Conservation (phyloP, 768 basidiomycete genomes). For the Candolleomyces efflorescens region DNA sequence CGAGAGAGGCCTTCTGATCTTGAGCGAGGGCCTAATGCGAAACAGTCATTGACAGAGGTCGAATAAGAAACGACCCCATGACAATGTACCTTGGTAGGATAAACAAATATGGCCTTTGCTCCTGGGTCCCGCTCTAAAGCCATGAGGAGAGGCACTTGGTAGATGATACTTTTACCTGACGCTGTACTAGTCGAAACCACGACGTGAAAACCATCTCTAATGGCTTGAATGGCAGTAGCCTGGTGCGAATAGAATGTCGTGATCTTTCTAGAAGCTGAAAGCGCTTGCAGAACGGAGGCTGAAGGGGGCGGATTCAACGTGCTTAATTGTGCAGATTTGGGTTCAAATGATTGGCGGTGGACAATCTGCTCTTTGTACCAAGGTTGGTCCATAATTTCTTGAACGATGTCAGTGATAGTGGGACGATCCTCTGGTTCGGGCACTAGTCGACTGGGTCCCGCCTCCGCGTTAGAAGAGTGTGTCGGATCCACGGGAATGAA, state of each 20-base stretch:
- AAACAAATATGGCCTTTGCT: conserved; percentile 78
- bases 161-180: conserved; percentile 85
- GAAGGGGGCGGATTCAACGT: conserved; percentile 56
- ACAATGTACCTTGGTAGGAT: conserved; percentile 77
- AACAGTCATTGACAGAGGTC: too few species aligned
- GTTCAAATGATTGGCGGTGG: neutral
- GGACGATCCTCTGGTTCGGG: conserved; percentile 50
- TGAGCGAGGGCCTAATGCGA: conserved; percentile 73
- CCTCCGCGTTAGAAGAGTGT: neutral
- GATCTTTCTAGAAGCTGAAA: conserved; percentile 58
- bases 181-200: conserved; percentile 90
- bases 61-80: too few species aligned
- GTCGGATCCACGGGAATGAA: conserved; percentile 69
- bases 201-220: conserved; percentile 58
- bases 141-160: conserved; percentile 73
- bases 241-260: conserved; percentile 65
- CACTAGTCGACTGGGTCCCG: conserved; percentile 6
- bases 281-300: conserved; percentile 45
- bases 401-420: conserved; percentile 53
- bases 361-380: conserved; percentile 72
- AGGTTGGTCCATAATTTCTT: conserved; percentile 49
- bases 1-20: conserved; percentile 72
- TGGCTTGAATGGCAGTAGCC: conserved; percentile 62
- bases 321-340: conserved; percentile 25
- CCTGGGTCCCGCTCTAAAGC: conserved; percentile 57